phyloP scores from a whole-genome alignment of 805 yeast genomes.

The Yamadazyma endophytica region DNA sequence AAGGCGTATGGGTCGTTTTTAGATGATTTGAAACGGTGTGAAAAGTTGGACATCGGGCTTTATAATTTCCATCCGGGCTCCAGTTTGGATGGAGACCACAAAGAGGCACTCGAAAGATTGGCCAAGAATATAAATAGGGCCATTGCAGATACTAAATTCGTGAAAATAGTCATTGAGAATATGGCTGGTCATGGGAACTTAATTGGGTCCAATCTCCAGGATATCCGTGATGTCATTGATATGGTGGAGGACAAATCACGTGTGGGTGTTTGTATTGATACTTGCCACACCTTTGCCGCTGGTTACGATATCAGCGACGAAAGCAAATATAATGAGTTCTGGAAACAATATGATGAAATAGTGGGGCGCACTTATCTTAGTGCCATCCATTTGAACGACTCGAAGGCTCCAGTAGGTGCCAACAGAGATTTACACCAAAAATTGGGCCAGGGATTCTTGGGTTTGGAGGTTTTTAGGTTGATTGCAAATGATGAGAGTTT shows the following conservation, averaged over 20 bases:
- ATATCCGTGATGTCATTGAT: slow-evolving; percentile 69
- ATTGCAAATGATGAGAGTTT: slow-evolving; percentile 67
- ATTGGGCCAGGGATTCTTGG: slow-evolving; percentile 84
- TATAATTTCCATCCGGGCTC: slow-evolving; percentile 96
- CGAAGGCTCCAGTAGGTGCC: slow-evolving; percentile 89
- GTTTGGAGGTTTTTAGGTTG: slow-evolving; percentile 77
- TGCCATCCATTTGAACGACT: slow-evolving; percentile 89
- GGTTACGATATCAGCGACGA: slow-evolving; percentile 81
- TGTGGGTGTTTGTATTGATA: slow-evolving; percentile 95
- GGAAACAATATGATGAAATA: slow-evolving; percentile 69
- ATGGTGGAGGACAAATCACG: slow-evolving; percentile 75
- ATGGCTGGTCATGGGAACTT: slow-evolving; percentile 97
- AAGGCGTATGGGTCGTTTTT: slow-evolving; percentile 74
- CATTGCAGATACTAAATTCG: slow-evolving; percentile 65
- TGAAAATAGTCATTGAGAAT: slow-evolving; percentile 86
- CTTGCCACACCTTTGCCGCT: slow-evolving; percentile 95
- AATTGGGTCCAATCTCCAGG: slow-evolving; percentile 78
- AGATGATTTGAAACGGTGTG: slow-evolving; percentile 88
- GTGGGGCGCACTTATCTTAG: slow-evolving; percentile 73
- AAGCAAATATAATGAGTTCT: slow-evolving; percentile 57
- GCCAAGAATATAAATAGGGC: slow-evolving; percentile 82
- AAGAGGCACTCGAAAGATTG: slow-evolving; percentile 58
- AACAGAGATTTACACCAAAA: slow-evolving; percentile 89
- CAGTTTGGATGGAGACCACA: slow-evolving; percentile 63
- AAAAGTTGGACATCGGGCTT: slow-evolving; percentile 72